Base-by-base conservation (phyloP, 1,284 basidiomycete genomes). In the Golubevia pallescens region DNA sequence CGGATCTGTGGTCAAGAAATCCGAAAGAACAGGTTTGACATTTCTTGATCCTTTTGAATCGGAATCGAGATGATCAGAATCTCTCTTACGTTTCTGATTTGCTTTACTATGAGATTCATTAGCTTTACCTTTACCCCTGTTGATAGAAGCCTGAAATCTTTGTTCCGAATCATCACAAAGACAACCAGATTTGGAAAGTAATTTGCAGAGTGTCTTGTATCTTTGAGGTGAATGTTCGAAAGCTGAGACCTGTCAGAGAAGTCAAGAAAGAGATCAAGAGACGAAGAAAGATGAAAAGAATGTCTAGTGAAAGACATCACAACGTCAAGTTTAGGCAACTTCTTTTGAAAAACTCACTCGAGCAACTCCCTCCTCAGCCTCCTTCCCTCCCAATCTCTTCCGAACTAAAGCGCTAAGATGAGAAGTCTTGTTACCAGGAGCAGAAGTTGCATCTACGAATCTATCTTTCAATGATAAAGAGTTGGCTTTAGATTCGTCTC, bases 381-480 rank as follows among this genome's bases (percentile, higher is more conserved):
- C n/a, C 5, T 5, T 38, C 34, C 10, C 34, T 5, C 10, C 10
- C 5, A 38, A 10, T 56, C 54, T 21, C 20, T 7, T 32, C 54
- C 13, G 7, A 10, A 84, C 74, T 52, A 98, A 87, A 8, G 95
- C 93, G 69, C 92, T 92, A 13, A 99, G 87, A 86, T 97, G 93
- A 3, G 93, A 93, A 0, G 97, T 99, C 87, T 99, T 99, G 87
- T 99, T 99, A 0, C 97, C 97, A 0, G 96, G 97, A 0, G 97
- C 96, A 55, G 95, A 92, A 28, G 95, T 99, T 3, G 94, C 95
- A n/a, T n/a, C n/a, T n/a, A n/a, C n/a, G n/a, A n/a, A n/a, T n/a
- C n/a, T n/a, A n/a, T n/a, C n/a, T n/a, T n/a, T n/a, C n/a, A n/a
- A n/a, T n/a, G n/a, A n/a, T n/a, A n/a, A n/a, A n/a, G n/a, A n/a